Conservation (phyloP, 371 early-diverging fungal species). For the Mortierella polycephala region DNA sequence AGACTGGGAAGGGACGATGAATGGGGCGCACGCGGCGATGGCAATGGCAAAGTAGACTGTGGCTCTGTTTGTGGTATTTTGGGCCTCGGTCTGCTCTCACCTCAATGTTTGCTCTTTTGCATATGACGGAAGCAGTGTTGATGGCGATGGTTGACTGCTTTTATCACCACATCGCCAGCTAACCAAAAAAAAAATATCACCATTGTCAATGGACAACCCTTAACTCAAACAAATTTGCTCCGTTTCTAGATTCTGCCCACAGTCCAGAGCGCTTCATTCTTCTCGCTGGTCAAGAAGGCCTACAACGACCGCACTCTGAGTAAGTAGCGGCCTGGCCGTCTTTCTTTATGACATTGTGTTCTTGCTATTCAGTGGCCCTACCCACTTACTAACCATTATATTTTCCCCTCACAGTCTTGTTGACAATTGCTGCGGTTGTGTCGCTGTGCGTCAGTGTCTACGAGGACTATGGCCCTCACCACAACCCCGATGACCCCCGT, state of each 20-base stretch:
- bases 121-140: too few species aligned
- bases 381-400: background rate
- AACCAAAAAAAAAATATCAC: too few species aligned
- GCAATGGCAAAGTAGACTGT: too few species aligned
- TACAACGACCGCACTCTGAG: slow-evolving; percentile 75
- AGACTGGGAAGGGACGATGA: too few species aligned
- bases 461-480: slow-evolving; percentile 72
- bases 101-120: too few species aligned
- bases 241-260: slow-evolving; percentile 68
- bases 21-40: too few species aligned
- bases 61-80: too few species aligned
- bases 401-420: slow-evolving; percentile 56
- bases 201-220: too few species aligned
- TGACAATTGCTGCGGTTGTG: slow-evolving; percentile 81
- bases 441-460: slow-evolving; percentile 82
- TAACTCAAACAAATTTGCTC: background rate
- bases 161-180: background rate
- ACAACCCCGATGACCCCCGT: slow-evolving; percentile 68
- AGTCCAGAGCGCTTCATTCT: slow-evolving; percentile 66
- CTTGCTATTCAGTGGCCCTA: too few species aligned
- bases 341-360: slow-evolving; percentile 20
- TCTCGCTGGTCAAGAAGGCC: slow-evolving; percentile 72
- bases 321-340: slow-evolving; percentile 58
- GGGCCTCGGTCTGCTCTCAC: too few species aligned
- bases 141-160: too few species aligned